Base-by-base conservation (phyloP, 106 monocot genomes). In the Acanthochlamys bracteata region DNA sequence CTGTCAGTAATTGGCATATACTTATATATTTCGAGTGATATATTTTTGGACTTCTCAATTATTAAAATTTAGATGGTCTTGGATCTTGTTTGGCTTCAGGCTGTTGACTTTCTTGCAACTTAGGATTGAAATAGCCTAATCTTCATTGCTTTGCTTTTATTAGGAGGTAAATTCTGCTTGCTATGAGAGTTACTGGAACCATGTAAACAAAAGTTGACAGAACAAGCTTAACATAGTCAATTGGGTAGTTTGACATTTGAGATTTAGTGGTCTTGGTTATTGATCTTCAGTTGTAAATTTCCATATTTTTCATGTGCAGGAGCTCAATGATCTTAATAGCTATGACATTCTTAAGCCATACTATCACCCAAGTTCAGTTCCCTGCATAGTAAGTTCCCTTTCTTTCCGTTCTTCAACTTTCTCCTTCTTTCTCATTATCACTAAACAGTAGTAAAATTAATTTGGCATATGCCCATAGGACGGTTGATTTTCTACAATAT, bases 291-390 rank as follows among this genome's bases (percentile, higher is more conserved):
- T 51, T 27, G 17, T 9, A 23, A 11, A 52, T 25, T 39, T 60
- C n/a, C 12, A 14, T 41, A 51, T 40, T 16, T 8, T 51, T 43
- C 47, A 25, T 57, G 53, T 71, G 7, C 72, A 95, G 95, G 80
- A 55, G 43, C 26, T 95, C 43, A 12, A 62, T 11, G 52, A 61
- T 14, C 20, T 95, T 57, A 95, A 95, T 40, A 80, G 90, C 24
- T 95, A 95, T 58, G 76, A 95, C 66, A 87, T 90, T 57, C 90
- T 95, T 41, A 90, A 90, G 61, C 95, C 95, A 17, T 90, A 90
- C 74, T 95, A 90, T 72, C 87, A 95, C 82, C 14, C 59, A 62
- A 64, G 25, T n/a, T 42, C 41, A 63, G 84, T 87, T 71, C 90
- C 84, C 47, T 95, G 95, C 71, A 90, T 57, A 58, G 90, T 90